Evolutionary conservation across 1,284 basidiomycete genomes (phyloP).

Genomic region (Termitomyces sp.): DNA sequence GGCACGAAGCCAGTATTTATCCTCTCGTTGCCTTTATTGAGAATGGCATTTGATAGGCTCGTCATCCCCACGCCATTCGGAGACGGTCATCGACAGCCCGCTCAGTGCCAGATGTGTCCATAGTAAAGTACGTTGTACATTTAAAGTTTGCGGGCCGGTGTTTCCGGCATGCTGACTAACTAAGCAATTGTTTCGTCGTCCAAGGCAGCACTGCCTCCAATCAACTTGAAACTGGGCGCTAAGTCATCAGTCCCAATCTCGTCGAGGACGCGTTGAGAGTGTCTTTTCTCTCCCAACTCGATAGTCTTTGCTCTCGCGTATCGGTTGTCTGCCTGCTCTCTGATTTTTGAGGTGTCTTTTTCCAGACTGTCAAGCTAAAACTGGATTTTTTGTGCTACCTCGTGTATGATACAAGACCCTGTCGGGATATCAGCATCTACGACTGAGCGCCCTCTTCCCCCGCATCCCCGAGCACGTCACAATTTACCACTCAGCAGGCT

Average conservation of each 20-base stretch:
- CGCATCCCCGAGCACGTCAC: conserved; percentile 40
- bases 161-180: conserved; percentile 2
- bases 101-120: too few relatives aligned
- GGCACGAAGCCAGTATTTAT: background rate
- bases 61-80: too few relatives aligned
- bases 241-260: background rate
- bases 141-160: background rate
- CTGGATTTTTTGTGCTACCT: background rate
- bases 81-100: too few relatives aligned
- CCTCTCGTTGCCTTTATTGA: background rate
- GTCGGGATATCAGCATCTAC: too few relatives aligned
- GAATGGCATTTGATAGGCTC: too few relatives aligned
- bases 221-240: too few relatives aligned
- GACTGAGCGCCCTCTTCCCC: conserved; percentile 40
- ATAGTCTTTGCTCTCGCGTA: background rate
- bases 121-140: too few relatives aligned
- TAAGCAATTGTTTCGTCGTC: too few relatives aligned
- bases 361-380: background rate
- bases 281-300: background rate
- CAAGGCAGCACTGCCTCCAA: background rate
- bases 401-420: too few relatives aligned
- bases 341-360: background rate
- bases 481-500: conserved; percentile 35
- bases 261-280: background rate
- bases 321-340: background rate